phyloP scores from a whole-genome alignment of 1,139 yeast species.

The Diutina mesorugosa region DNA sequence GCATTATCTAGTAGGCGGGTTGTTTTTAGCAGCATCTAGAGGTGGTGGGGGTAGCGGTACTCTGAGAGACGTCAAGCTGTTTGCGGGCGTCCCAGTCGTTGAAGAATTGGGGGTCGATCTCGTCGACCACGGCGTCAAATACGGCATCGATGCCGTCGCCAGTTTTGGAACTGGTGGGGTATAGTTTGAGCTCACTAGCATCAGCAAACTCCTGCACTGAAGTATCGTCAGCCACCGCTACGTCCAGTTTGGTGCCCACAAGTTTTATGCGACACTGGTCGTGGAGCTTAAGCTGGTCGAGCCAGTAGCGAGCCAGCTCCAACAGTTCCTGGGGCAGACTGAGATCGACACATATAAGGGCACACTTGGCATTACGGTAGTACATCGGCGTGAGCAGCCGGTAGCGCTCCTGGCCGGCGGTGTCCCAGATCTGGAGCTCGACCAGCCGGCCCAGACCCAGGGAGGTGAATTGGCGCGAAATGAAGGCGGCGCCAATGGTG shows the following conservation, averaged over 20 bases:
- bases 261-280: not conserved
- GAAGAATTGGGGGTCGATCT: slow-evolving; percentile 21
- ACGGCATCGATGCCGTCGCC: slow-evolving; percentile 30
- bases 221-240: slow-evolving; percentile 5
- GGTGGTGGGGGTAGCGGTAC: not conserved
- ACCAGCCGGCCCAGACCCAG: slow-evolving; percentile 20
- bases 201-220: slow-evolving; percentile 3
- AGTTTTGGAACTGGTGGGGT: slow-evolving; percentile 33
- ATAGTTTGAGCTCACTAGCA: slow-evolving; percentile 10
- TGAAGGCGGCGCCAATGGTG: slow-evolving; percentile 11
- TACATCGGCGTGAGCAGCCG: slow-evolving; percentile 37
- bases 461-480: slow-evolving; percentile 7
- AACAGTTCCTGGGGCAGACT: slow-evolving; percentile 11
- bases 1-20: not conserved
- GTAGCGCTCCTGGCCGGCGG: slow-evolving; percentile 39
- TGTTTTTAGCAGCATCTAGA: not conserved
- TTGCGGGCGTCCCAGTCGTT: not conserved
- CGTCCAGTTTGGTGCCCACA: slow-evolving; percentile 8
- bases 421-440: slow-evolving; percentile 37
- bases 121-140: slow-evolving; percentile 27
- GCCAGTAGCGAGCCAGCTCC: slow-evolving; percentile 8
- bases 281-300: slow-evolving; percentile 6
- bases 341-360: slow-evolving; percentile 25
- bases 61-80: not conserved
- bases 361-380: slow-evolving; percentile 32